These are phyloP conservation scores for Annona cherimola DNA, from an alignment of 164 flowering plant genomes.

Conservation along the genomic window DNA sequence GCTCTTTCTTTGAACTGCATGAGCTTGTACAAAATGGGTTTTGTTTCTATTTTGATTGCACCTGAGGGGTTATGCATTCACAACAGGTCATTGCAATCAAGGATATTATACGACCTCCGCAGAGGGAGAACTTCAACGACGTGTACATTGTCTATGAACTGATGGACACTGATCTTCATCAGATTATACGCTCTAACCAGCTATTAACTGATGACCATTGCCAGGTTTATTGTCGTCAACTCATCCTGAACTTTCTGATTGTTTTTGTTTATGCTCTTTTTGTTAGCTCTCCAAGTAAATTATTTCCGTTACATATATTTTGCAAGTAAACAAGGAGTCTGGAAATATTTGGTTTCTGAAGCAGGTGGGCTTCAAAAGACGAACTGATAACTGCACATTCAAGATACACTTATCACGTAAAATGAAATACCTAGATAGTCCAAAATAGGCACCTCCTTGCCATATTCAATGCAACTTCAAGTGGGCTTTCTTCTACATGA, in stretches of 20 bases:
- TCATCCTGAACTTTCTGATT: neutral
- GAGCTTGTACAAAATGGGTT: neutral
- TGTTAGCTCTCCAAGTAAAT: neutral
- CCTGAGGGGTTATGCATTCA: neutral
- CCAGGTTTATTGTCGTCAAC: conserved; percentile 40
- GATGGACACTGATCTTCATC: conserved; percentile 95
- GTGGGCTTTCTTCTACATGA: neutral
- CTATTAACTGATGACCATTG: conserved; percentile 76
- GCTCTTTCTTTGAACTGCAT: neutral
- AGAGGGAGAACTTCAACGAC: conserved; percentile 69
- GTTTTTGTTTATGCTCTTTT: neutral
- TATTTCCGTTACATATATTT: neutral
- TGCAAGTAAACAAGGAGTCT: neutral
- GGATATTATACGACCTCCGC: conserved; percentile 82
- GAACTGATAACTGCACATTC: too few species aligned
- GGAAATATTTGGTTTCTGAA: neutral
- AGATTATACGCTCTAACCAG: conserved; percentile 76
- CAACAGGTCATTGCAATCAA: conserved; percentile 67
- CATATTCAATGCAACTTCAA: neutral
- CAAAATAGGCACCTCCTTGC: neutral
- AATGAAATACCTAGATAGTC: neutral
- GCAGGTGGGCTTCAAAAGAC: too few species aligned
- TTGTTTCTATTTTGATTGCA: neutral
- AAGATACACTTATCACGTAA: too few species aligned
- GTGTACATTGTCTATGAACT: conserved; percentile 82